A percentile compares a stretch with the other conserved stretches of the same genome.
phyloP scores from a whole-genome alignment of 164 flowering plant genomes.

The Dillenia turbinata region DNA sequence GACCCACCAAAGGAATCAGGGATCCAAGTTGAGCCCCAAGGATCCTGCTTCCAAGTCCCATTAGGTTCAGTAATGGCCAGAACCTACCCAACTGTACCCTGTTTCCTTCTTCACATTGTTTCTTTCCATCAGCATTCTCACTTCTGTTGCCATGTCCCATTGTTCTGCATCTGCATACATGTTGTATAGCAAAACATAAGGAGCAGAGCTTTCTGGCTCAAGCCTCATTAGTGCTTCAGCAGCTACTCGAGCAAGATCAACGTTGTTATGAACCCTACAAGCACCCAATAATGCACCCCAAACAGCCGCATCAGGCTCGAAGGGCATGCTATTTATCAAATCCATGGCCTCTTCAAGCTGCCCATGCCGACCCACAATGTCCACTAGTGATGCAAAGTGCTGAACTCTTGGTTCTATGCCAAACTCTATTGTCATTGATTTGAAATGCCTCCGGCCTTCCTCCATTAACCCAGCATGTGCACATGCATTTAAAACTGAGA shows the following conservation, averaged over 20 bases:
- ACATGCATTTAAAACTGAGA: slow-evolving; percentile 39
- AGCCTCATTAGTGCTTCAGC: slow-evolving; percentile 32
- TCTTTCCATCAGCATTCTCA: slow-evolving; percentile 21
- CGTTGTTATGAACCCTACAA: slow-evolving; percentile 35
- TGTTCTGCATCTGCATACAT: slow-evolving; percentile 24
- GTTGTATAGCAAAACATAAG: slow-evolving; percentile 23
- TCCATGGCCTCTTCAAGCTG: slow-evolving; percentile 34
- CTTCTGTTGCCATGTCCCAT: slow-evolving; percentile 24
- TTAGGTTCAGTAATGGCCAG: background rate
- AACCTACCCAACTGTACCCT: slow-evolving; percentile 20
- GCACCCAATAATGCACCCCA: slow-evolving; percentile 47
- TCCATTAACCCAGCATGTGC: slow-evolving; percentile 38
- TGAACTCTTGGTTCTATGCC: slow-evolving; percentile 32
- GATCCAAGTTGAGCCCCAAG: no score
- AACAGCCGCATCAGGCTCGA: slow-evolving; percentile 42
- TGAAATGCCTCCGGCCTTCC: slow-evolving; percentile 26
- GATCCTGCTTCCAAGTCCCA: background rate
- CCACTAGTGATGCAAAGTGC: slow-evolving; percentile 40
- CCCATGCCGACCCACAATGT: slow-evolving; percentile 37
- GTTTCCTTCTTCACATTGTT: slow-evolving; percentile 18
- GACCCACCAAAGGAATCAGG: no score
- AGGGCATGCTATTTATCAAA: slow-evolving; percentile 28
- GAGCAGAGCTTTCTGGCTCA: slow-evolving; percentile 28
- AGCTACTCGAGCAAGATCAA: slow-evolving; percentile 34
- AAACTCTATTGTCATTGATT: slow-evolving; percentile 25